Evolutionary conservation across 2,329 filamentous ascomycete species (phyloP).

Genomic region (Colletotrichum gloeosporioides): DNA sequence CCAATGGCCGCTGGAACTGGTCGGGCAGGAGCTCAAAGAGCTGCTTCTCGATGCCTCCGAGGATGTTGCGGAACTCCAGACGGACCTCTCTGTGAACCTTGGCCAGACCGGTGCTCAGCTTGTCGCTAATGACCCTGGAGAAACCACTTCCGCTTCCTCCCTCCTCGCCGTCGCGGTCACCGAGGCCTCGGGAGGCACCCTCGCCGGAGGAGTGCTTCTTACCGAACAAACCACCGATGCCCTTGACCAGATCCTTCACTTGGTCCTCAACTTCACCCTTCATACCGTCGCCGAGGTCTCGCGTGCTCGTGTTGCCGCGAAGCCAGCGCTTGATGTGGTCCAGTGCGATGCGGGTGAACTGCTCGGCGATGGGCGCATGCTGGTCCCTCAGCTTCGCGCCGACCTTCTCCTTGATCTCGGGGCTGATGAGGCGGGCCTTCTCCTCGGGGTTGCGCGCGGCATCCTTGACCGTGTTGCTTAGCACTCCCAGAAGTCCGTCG

Average conservation of each 20-base stretch:
- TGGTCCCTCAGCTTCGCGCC: slow-evolving; percentile 44
- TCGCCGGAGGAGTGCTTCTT: slow-evolving; percentile 34
- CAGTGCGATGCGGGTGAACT: slow-evolving; percentile 50
- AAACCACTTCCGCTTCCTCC: slow-evolving; percentile 40
- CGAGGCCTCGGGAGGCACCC: slow-evolving; percentile 34
- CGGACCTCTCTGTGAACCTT: slow-evolving; percentile 50
- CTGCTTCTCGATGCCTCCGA: slow-evolving; percentile 49
- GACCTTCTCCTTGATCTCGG: slow-evolving; percentile 52
- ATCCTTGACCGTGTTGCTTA: slow-evolving; percentile 49
- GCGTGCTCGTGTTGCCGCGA: slow-evolving; percentile 44
- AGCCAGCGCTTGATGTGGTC: slow-evolving; percentile 52
- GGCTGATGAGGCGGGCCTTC: slow-evolving; percentile 48
- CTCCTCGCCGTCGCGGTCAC: slow-evolving; percentile 30
- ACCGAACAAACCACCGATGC: slow-evolving; percentile 45
- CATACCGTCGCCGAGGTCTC: slow-evolving; percentile 47
- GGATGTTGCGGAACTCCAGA: slow-evolving; percentile 49
- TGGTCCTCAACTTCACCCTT: slow-evolving; percentile 50
- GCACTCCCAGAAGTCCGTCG: slow-evolving; percentile 46
- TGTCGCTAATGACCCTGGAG: slow-evolving; percentile 51
- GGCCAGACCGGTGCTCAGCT: slow-evolving; percentile 48
- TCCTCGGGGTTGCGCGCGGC: slow-evolving; percentile 50
- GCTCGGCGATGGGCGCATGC: slow-evolving; percentile 48
- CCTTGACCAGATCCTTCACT: slow-evolving; percentile 49
- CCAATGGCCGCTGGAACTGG: slow-evolving; percentile 45
- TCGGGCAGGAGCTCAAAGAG: slow-evolving; percentile 51